Evolutionary conservation across 2,329 filamentous ascomycete species (phyloP).

Genomic region (Tolypocladium guangdongense): DNA sequence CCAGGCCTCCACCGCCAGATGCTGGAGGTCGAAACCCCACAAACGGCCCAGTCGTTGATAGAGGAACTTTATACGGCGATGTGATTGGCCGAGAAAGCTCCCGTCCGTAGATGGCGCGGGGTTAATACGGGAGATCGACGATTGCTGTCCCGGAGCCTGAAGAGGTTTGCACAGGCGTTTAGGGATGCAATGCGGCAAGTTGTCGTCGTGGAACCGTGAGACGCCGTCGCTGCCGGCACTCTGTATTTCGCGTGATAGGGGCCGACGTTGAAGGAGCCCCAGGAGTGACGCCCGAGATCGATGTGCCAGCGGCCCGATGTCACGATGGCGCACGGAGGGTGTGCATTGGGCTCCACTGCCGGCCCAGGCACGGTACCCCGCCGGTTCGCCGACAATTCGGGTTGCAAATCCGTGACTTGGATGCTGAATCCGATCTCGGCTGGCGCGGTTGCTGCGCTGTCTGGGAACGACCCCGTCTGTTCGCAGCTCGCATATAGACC

Average conservation of each 20-base stretch:
- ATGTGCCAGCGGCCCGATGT: neutral
- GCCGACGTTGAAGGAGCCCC: too few relatives aligned
- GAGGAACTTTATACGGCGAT: neutral
- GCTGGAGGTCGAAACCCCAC: neutral
- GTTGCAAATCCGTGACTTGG: too few relatives aligned
- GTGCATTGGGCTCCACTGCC: neutral
- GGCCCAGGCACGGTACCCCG: neutral
- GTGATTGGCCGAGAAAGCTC: slow-evolving; percentile 22
- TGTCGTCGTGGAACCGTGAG: neutral
- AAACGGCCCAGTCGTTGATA: neutral
- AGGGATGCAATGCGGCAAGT: neutral
- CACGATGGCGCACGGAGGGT: neutral
- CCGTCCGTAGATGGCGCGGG: neutral
- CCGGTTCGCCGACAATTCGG: neutral
- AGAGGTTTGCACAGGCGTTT: neutral
- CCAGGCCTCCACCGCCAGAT: neutral
- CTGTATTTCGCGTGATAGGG: neutral
- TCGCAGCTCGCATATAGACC: too few relatives aligned
- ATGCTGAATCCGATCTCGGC: too few relatives aligned
- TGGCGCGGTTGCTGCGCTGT: neutral
- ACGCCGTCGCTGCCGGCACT: neutral
- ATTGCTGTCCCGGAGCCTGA: too few relatives aligned
- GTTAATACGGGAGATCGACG: too few relatives aligned
- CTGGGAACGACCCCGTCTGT: too few relatives aligned
- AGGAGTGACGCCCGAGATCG: neutral